Evolutionary conservation across 768 basidiomycete species (phyloP), one percentile per base, ranked within the genome.

Genomic region (Russula sp.): DNA sequence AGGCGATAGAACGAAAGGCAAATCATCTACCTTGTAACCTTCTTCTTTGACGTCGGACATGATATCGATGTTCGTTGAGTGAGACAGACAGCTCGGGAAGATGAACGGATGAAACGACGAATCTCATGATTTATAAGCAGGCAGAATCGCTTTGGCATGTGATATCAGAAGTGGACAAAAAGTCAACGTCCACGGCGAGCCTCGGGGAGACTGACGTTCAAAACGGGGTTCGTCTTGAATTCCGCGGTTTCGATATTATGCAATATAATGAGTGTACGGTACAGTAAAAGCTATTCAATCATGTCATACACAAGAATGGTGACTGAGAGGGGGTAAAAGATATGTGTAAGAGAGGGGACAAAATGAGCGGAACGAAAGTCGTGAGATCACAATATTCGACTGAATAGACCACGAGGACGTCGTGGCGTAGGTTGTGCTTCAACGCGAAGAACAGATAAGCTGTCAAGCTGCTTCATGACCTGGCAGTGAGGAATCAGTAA

Each of bases 381-480:
- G 18, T 67, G 59, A 57, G 58, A 62, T 78, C 70, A 90, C 70
- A 92, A 91, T 73, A 92, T 81, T 65, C 80, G 80, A 40, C 90
- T 86, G 69, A 94, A 94, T 1, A 94, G 79, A 26, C 92, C 92
- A 28, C 90, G 82, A 66, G 87, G 83, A 66, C 91, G 82, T 62
- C 90, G 83, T 46, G 87, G 84, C 8, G 83, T 79, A 26, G 90
- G 85, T 67, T 90, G 85, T 38, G 86, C 81, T 73, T 96, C 93
- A 30, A 91, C 80, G 48, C 94, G 89, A 38, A 98, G 82, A 44
- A 92, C 92, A 22, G 92, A 92, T 49, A 98, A 77, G 69, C 91
- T 88, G 72, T 95, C 95, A 40, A 99, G 84, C 67, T 94, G 94
- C 73, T 94, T 92, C 91, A 95, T 96, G 56, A 95, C 93, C 90